Base-by-base conservation (phyloP, 2,329 filamentous ascomycete species). In the Chrysoporthe deuterocubensis region DNA sequence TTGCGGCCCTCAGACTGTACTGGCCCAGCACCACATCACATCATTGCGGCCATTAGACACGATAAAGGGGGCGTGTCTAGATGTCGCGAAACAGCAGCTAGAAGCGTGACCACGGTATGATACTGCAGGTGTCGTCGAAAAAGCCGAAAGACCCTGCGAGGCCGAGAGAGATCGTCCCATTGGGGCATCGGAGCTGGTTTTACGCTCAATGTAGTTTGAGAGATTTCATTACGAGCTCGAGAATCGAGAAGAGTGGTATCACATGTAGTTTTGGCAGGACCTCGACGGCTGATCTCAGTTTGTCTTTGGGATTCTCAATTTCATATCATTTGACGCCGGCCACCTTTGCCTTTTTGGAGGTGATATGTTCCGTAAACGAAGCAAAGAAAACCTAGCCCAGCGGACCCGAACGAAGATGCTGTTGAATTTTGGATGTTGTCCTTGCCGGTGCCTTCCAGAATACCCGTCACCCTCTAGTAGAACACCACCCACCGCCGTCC, bases 241-340 rank as follows among this genome's bases (percentile, higher is more conserved):
- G 32, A 50, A 16, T n/a, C 42, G 34, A 62, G 32, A 44, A 63
- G 46, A 56, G 63, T 71, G 71, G 67, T 71, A 69, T 74, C 72
- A 72, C 72, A 73, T 71, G 66, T 71, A 80, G 78, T 78, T 77
- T 76, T 76, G 79, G 77, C 80, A 78, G 61, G 69, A 73, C 67
- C 63, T 72, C 69, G 65, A 68, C 43, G 59, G 66, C 62, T 67
- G 70, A 62, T 71, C 71, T 70, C 69, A 52, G 65, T 66, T 72
- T 76, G 65, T 76, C 74, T 84, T 80, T 82, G 80, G 86, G 80
- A 78, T 78, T 84, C 80, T 81, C 81, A 87, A 83, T 87, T 86
- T 85, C 86, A 82, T 88, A 84, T 86, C 80, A 82, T 81, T 66
- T 86, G 87, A 89, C 87, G 86, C 87, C 87, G 81, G 83, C 85